phyloP scores from a whole-genome alignment of 2,329 filamentous ascomycete genomes.

The Leptosphaerulina australis region DNA sequence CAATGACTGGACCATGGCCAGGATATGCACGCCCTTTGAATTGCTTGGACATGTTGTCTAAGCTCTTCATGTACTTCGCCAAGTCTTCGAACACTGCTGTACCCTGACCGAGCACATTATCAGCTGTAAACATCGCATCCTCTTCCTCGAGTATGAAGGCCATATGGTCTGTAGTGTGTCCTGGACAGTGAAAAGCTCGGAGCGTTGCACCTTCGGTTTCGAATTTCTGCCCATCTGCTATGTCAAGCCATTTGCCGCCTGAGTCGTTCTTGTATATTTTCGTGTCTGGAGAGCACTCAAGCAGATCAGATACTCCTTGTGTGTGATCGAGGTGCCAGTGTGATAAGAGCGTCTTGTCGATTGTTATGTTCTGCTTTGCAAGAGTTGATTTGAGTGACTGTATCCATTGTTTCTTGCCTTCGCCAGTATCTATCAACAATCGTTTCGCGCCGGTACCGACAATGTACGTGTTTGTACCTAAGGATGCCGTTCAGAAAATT shows the following conservation, averaged over 20 bases:
- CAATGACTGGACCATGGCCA: constrained; percentile 81
- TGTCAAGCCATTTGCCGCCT: constrained; percentile 55
- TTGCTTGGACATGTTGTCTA: constrained; percentile 70
- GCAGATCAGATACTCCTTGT: constrained; percentile 74
- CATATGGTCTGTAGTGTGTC: constrained; percentile 85
- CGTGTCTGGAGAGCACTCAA: constrained; percentile 66
- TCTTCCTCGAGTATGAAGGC: constrained; percentile 77
- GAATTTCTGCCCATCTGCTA: constrained; percentile 64
- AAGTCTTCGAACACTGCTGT: constrained; percentile 86
- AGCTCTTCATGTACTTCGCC: constrained; percentile 67
- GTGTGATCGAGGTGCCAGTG: constrained; percentile 94
- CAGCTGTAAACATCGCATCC: constrained; percentile 83
- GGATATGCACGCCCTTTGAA: constrained; percentile 79
- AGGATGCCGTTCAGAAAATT: constrained; percentile 34
- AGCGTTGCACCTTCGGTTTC: constrained; percentile 67
- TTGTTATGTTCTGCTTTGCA: constrained; percentile 67
- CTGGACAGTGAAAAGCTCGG: constrained; percentile 69
- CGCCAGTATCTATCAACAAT: constrained; percentile 87
- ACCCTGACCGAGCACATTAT: constrained; percentile 86
- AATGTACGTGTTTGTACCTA: constrained; percentile 92
- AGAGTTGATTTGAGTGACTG: constrained; percentile 69
- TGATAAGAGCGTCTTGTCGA: constrained; percentile 77
- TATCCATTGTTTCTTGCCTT: constrained; percentile 78
- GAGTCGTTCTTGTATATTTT: constrained; percentile 71
- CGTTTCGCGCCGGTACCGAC: constrained; percentile 75